These are phyloP conservation scores for Termitomyces bulborhizus DNA, from an alignment of 768 basidiomycete genomes.

Conservation along the genomic window DNA sequence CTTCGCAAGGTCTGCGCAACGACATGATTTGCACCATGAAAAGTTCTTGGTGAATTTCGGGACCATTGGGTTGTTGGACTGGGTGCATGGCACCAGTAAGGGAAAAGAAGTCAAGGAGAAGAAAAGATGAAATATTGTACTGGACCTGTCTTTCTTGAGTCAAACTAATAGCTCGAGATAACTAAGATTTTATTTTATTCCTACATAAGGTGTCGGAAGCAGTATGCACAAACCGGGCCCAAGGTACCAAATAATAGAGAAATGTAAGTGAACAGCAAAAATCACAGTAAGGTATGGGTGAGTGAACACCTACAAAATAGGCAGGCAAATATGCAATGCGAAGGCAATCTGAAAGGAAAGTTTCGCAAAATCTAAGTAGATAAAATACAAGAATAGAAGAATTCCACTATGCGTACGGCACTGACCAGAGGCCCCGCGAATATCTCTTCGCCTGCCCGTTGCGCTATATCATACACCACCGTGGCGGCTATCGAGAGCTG, in stretches of 20 bases:
- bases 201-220: slow-evolving; percentile 9
- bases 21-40: slow-evolving; percentile 24
- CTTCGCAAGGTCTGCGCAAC: slow-evolving; percentile 17
- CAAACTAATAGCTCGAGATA: not conserved
- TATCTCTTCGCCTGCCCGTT: slow-evolving; percentile 2
- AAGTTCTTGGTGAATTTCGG: slow-evolving; percentile 22
- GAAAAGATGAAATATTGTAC: not conserved
- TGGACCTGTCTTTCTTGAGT: too few species aligned
- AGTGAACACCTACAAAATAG: slow-evolving; percentile 7
- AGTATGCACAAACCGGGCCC: slow-evolving; percentile 8
- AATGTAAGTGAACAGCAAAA: slow-evolving; percentile 5
- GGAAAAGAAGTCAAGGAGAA: slow-evolving; percentile 1
- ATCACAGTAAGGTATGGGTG: slow-evolving; percentile 9
- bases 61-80: slow-evolving; percentile 20
- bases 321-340: slow-evolving; percentile 8
- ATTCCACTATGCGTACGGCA: slow-evolving; percentile 3
- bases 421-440: slow-evolving; percentile 3
- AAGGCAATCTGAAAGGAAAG: slow-evolving; percentile 4
- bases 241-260: slow-evolving; percentile 4
- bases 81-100: slow-evolving; percentile 16
- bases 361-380: slow-evolving; percentile 8
- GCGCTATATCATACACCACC: not conserved
- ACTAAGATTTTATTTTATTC: slow-evolving; percentile 4
- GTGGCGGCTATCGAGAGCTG: not conserved
- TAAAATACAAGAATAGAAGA: slow-evolving; percentile 14